Conservation (phyloP, 2,329 filamentous ascomycete genomes). For the Trichoderma citrinoviride region DNA sequence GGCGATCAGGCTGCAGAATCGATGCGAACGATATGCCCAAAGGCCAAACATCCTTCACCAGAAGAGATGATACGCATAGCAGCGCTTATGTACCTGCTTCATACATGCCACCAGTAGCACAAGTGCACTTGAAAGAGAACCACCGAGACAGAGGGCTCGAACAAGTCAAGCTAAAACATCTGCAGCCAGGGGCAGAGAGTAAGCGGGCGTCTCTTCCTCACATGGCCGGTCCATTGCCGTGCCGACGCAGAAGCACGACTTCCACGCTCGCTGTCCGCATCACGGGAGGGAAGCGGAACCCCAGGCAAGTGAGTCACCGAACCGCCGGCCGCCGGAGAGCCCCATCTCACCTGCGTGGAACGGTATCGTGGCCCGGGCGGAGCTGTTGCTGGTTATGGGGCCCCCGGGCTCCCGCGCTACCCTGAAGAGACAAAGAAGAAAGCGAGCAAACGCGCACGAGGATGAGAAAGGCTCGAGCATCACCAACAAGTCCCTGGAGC, state of each 20-base stretch:
- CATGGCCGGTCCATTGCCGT: neutral
- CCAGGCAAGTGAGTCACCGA: slow-evolving; percentile 20
- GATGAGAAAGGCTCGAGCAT: neutral
- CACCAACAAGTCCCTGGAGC: neutral
- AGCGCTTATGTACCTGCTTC: neutral
- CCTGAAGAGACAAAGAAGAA: neutral
- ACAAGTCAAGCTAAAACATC: slow-evolving; percentile 2
- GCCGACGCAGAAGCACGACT: slow-evolving; percentile 17
- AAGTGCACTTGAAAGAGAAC: neutral
- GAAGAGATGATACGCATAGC: slow-evolving; percentile 8
- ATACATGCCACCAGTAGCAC: neutral
- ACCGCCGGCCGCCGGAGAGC: slow-evolving; percentile 11
- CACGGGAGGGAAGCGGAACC: slow-evolving; percentile 12
- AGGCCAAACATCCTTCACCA: neutral
- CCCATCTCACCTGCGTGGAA: slow-evolving; percentile 9
- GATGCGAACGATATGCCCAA: slow-evolving; percentile 14
- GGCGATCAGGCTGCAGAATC: slow-evolving; percentile 7
- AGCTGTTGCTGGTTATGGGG: neutral
- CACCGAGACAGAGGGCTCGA: neutral
- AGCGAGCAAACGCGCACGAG: neutral
- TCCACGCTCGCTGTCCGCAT: slow-evolving; percentile 11
- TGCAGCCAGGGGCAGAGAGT: slow-evolving; percentile 1
- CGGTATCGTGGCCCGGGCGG: slow-evolving; percentile 15
- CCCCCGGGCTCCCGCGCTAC: slow-evolving; percentile 2
- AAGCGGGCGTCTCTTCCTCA: slow-evolving; percentile 7